phyloP scores from a whole-genome alignment of 768 basidiomycete species.

The Xerocomellus dryophilus region DNA sequence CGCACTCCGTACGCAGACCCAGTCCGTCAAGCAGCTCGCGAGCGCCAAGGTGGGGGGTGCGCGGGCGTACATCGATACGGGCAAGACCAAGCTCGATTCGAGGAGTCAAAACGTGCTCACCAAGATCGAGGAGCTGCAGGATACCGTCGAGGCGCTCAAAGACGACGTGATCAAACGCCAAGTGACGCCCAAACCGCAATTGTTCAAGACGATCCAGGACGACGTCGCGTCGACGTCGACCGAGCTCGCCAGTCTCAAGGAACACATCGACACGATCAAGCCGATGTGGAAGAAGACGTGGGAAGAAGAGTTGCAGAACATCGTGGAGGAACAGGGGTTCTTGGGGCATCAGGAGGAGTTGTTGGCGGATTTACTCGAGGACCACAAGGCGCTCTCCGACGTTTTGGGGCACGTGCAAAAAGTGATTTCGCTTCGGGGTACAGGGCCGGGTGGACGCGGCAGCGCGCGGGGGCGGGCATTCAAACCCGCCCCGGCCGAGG shows the following conservation, averaged over 20 bases:
- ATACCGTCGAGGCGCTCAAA: constrained; percentile 83
- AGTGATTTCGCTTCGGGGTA: constrained; percentile 67
- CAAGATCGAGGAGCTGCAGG: constrained; percentile 89
- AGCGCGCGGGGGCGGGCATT: constrained; percentile 45
- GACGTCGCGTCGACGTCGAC: constrained; percentile 63
- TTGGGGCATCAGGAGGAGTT: constrained; percentile 91
- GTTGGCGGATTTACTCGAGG: constrained; percentile 81
- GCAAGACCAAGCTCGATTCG: constrained; percentile 86
- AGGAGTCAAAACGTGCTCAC: constrained; percentile 89
- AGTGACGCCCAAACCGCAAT: constrained; percentile 72
- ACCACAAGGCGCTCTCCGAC: constrained; percentile 84
- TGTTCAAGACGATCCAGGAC: constrained; percentile 68
- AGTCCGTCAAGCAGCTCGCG: constrained; percentile 84
- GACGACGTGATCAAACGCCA: constrained; percentile 90
- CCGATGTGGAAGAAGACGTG: constrained; percentile 99
- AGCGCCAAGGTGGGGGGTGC: constrained; percentile 79
- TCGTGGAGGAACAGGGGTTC: constrained; percentile 96
- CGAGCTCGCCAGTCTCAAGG: constrained; percentile 74
- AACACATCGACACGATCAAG: constrained; percentile 84
- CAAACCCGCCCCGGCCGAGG: constrained; percentile 61
- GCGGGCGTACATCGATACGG: constrained; percentile 83
- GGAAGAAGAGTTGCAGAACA: constrained; percentile 93
- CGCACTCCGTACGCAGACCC: constrained; percentile 77
- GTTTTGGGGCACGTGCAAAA: constrained; percentile 91
- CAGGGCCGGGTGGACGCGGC: constrained; percentile 39